These are phyloP conservation scores for Blumeriella jaapii DNA, from an alignment of 2,329 filamentous ascomycete species.

Conservation along the genomic window DNA sequence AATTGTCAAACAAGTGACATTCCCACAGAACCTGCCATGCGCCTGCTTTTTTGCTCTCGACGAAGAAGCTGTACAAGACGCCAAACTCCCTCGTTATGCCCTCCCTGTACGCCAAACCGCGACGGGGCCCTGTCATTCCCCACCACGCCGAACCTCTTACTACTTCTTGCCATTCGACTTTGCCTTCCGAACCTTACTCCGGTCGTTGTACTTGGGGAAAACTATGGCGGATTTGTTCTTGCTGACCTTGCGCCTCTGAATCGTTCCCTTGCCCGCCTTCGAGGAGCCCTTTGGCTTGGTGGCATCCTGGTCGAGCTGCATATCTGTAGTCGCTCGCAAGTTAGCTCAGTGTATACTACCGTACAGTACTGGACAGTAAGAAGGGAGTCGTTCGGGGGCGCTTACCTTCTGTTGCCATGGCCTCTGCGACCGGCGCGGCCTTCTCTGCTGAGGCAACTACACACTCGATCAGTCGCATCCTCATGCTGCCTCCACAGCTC, in stretches of 20 bases:
- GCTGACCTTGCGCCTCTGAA: slow-evolving; percentile 41
- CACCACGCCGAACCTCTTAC: background rate
- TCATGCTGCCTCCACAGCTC: too few relatives aligned
- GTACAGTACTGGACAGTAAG: background rate
- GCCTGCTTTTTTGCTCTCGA: slow-evolving; percentile 4
- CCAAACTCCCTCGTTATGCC: slow-evolving; percentile 8
- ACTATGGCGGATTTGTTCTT: slow-evolving; percentile 44
- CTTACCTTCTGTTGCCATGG: slow-evolving; percentile 21
- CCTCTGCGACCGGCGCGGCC: slow-evolving; percentile 9
- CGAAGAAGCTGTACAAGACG: slow-evolving; percentile 3
- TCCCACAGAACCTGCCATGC: too few relatives aligned
- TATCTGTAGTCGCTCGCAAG: slow-evolving; percentile 28
- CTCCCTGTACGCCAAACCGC: slow-evolving; percentile 6
- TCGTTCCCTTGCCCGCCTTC: slow-evolving; percentile 37
- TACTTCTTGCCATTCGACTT: slow-evolving; percentile 17
- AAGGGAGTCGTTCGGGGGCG: background rate
- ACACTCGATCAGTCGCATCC: slow-evolving; percentile 3
- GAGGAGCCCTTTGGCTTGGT: slow-evolving; percentile 28
- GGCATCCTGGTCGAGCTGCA: slow-evolving; percentile 43
- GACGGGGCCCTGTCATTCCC: background rate
- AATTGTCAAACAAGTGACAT: too few relatives aligned
- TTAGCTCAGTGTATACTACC: background rate
- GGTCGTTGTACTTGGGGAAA: slow-evolving; percentile 46
- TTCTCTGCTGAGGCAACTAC: slow-evolving; percentile 13
- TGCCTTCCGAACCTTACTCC: slow-evolving; percentile 31